Evolutionary conservation across 805 yeast species (phyloP).

Genomic region (Barnettozyma salicaria): DNA sequence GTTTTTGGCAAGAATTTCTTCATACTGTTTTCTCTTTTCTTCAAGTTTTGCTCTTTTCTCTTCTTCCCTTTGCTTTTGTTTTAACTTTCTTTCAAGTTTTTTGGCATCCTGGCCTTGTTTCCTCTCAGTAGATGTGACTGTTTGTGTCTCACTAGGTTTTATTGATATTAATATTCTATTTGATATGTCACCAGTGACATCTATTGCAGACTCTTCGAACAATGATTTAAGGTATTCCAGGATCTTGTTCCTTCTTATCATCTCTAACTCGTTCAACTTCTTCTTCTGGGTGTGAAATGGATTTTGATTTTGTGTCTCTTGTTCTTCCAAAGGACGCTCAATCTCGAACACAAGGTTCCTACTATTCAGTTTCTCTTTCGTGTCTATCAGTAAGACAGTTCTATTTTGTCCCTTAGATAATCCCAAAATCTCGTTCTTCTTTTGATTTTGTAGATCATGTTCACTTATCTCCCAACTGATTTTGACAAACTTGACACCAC

Average conservation of each 20-base stretch:
- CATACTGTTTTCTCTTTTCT: constrained; percentile 15
- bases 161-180: constrained; percentile 25
- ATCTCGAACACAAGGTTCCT: constrained; percentile 6
- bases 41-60: constrained; percentile 20
- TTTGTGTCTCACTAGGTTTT: constrained; percentile 23
- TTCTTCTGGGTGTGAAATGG: not conserved
- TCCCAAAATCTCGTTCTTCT: constrained; percentile 41
- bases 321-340: constrained; percentile 12
- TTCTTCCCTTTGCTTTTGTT: constrained; percentile 22
- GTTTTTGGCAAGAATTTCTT: constrained; percentile 7
- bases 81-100: constrained; percentile 20
- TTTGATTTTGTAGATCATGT: constrained; percentile 48
- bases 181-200: constrained; percentile 27
- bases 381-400: constrained; percentile 37
- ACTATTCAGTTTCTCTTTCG: constrained; percentile 25
- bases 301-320: not conserved
- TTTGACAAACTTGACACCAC: constrained; percentile 40
- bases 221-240: constrained; percentile 26
- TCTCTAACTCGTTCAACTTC: constrained; percentile 29
- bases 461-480: constrained; percentile 53
- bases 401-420: constrained; percentile 38
- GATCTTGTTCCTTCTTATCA: constrained; percentile 29
- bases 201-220: constrained; percentile 24
- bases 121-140: not conserved
- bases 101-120: constrained; percentile 14